Base-by-base conservation (phyloP, 2,329 filamentous ascomycete genomes). In the Kalmusia sp. region DNA sequence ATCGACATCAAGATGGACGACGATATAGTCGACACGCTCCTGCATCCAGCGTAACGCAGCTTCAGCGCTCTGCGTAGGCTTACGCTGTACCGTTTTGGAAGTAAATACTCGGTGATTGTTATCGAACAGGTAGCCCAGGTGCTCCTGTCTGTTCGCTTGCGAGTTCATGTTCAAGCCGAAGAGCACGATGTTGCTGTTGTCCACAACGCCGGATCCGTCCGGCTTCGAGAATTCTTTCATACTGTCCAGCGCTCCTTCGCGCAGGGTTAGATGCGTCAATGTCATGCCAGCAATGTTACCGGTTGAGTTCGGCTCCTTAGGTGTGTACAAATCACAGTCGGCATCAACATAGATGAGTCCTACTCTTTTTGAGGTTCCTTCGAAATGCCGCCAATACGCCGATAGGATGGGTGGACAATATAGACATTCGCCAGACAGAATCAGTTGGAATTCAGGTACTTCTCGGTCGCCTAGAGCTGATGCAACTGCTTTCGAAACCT, bases 1-100 rank as follows among this genome's bases (percentile, higher is more conserved):
- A 43, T 68, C 64, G n/a, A 67, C 51, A 46, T 66, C 65, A 19
- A 68, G 39, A 55, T 67, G 65, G 3, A 68, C 51, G 6, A 63
- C 21, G 21, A 67, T 58, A 24, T 52, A 39, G 48, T 67, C 64
- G 7, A 67, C 60, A 6, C 52, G 35, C 4, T 57, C 56, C 43
- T 65, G 61, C 41, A 68, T 49, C 48, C 55, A 66, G 19, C 44
- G 31, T 35, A 66, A 34, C 28, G 58, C 62, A 3, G 39, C 49
- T 35, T 37, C 11, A 7, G 59, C 59, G 24, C 49, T 38, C n/a
- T 54, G 24, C n/a, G 51, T 30, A 6, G 61, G 57, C 6, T 30
- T 27, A 8, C 15, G 15, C 38, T 63, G 59, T 9, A 66, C 58
- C 2, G 58, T 15, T 7, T 34, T 5, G 7, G 60, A 60, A 12